phyloP scores from a whole-genome alignment of 352 stramenopile species.

The Phytophthora niederhauseri region DNA sequence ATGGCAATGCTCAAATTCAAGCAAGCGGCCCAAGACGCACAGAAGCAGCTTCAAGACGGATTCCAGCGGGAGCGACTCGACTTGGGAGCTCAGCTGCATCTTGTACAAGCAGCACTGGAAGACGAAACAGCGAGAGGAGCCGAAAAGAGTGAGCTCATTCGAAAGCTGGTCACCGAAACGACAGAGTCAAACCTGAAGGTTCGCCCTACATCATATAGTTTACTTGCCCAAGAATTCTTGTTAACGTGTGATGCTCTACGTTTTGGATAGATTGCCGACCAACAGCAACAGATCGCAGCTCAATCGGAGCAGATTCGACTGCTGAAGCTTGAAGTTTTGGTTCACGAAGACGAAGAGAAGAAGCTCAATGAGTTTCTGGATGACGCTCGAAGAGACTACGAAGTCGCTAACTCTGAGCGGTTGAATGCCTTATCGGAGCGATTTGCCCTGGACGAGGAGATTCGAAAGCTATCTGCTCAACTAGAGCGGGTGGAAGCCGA shows the following conservation, averaged over 20 bases:
- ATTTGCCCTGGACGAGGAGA: constrained; percentile 67
- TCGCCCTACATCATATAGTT: not conserved
- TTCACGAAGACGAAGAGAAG: constrained; percentile 71
- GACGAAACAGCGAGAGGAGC: constrained; percentile 43
- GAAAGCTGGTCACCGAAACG: constrained; percentile 51
- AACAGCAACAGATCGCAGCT: constrained; percentile 38
- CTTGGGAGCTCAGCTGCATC: constrained; percentile 42
- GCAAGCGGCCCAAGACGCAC: constrained; percentile 61
- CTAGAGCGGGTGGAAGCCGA: constrained; percentile 60
- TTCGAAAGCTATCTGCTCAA: constrained; percentile 58
- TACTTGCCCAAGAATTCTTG: not conserved
- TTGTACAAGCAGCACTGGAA: constrained; percentile 33
- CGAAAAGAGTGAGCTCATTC: constrained; percentile 59
- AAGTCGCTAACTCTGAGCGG: constrained; percentile 70
- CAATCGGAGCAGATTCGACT: constrained; percentile 60
- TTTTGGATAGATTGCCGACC: constrained; percentile 41
- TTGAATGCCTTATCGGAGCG: constrained; percentile 67
- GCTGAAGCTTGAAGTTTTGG: constrained; percentile 68
- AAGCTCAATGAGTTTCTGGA: constrained; percentile 66
- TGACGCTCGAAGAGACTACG: constrained; percentile 60
- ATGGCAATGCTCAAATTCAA: constrained; percentile 91
- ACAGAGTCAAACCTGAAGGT: constrained; percentile 45
- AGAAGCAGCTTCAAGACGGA: constrained; percentile 55
- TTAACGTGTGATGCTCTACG: not conserved
- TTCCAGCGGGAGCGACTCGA: constrained; percentile 46